Evolutionary conservation across 202 grass and related monocot species (phyloP).

Genomic region (Setaria italica): DNA sequence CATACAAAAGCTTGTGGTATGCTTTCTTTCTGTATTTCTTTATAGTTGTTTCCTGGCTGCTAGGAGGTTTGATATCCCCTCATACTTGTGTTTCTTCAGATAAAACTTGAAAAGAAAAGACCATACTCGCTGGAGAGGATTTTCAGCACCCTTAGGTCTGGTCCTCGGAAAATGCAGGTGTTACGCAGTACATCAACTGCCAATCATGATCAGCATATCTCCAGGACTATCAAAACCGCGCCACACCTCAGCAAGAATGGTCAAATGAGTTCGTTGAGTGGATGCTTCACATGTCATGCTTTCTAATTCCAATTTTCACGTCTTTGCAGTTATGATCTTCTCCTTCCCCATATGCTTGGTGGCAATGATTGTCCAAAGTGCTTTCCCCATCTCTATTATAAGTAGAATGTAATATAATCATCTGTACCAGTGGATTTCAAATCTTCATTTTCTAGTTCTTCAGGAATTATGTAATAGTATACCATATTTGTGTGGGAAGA

Average conservation of each 20-base stretch:
- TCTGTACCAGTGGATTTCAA: not conserved
- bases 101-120: slow-evolving; percentile 77
- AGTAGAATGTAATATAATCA: slow-evolving; percentile 1
- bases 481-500: not conserved
- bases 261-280: slow-evolving; percentile 62
- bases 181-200: slow-evolving; percentile 40
- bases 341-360: not conserved
- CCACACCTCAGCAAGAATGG: slow-evolving; percentile 59
- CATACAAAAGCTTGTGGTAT: slow-evolving; percentile 78
- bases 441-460: not conserved
- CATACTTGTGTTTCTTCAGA: slow-evolving; percentile 46
- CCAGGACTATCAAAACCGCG: slow-evolving; percentile 49
- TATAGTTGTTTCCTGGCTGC: not conserved
- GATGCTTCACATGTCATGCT: slow-evolving; percentile 76
- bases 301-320: slow-evolving; percentile 47
- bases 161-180: slow-evolving; percentile 62
- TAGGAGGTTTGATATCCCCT: slow-evolving; percentile 21
- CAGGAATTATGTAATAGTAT: not conserved
- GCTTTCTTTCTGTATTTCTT: slow-evolving; percentile 25
- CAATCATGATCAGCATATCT: slow-evolving; percentile 52
- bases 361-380: not conserved
- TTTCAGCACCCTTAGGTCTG: slow-evolving; percentile 63
- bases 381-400: not conserved
- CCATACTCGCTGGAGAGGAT: slow-evolving; percentile 75
- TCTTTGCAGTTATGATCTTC: not conserved